Base-by-base conservation (phyloP, 352 stramenopile genomes). In the Pythium sukuiense region DNA sequence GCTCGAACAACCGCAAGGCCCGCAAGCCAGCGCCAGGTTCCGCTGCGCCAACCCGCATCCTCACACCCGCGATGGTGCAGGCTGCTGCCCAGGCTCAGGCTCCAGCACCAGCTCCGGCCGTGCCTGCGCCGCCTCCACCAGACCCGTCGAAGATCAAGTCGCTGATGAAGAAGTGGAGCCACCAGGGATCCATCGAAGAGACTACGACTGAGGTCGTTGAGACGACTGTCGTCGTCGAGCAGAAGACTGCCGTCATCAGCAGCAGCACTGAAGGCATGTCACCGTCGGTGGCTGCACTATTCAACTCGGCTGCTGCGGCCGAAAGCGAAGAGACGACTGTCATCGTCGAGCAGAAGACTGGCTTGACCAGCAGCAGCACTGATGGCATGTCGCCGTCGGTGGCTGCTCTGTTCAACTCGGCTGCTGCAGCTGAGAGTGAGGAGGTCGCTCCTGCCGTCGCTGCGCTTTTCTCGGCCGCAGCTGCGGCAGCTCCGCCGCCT, bases 111-210 rank as follows among this genome's bases (percentile, higher is more conserved):
- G 26, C 63, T 16, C 39, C 56, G n/a, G 33, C 48, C 4, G 30
- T 56, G 33, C 77, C 78, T n/a, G 32, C 64, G 13, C 60, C 60
- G 12, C 9, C 60, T 14, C 76, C 75, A 30, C 80, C 80, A 37
- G 72, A 85, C 57, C 72, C 76, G 2, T 70, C 78, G 14, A 87
- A 92, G 72, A 90, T 90, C 37, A 72, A 88, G 48, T 70, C 78
- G 59, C 57, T 92, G 12, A 75, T 92, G 48, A 65, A 73, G 35
- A 92, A 90, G 61, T 92, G 83, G 83, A 83, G 68, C 32, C 66
- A 72, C 30, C 71, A 80, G 27, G 74, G 68, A 26, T 29, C 13
- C 20, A 3, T 56, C 58, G 16, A 55, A 50, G 33, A 54, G 50
- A 20, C 39, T 14, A 37, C 18, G 5, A 57, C 45, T 30, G 37